phyloP scores from a whole-genome alignment of 2,329 filamentous ascomycete genomes.

The Aspergillus niger region DNA sequence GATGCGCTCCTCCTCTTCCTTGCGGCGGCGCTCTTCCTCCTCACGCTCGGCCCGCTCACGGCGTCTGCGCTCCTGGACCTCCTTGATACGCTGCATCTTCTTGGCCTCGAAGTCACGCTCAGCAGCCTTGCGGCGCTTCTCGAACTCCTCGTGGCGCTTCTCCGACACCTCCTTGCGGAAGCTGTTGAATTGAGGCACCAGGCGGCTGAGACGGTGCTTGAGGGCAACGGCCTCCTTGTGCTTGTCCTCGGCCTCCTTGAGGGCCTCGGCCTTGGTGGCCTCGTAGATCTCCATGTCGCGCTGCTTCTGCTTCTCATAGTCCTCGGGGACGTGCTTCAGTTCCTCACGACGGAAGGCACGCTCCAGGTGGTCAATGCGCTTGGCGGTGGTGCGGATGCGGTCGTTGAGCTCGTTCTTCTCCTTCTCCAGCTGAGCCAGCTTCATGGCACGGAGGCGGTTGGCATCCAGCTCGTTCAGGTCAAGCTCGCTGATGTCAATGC shows the following conservation, averaged over 20 bases:
- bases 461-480: slow-evolving; percentile 85
- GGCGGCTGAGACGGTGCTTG: slow-evolving; percentile 84
- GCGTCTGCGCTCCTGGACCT: slow-evolving; percentile 78
- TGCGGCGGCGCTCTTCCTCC: slow-evolving; percentile 74
- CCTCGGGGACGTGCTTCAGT: slow-evolving; percentile 81
- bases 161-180: slow-evolving; percentile 83
- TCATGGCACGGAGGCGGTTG: slow-evolving; percentile 88
- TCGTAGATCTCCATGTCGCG: slow-evolving; percentile 80
- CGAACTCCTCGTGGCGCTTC: slow-evolving; percentile 90
- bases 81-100: slow-evolving; percentile 83
- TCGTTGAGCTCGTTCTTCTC: slow-evolving; percentile 97
- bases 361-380: slow-evolving; percentile 95
- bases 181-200: slow-evolving; percentile 79
- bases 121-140: slow-evolving; percentile 86
- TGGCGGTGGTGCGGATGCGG: slow-evolving; percentile 85
- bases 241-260: slow-evolving; percentile 79
- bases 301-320: slow-evolving; percentile 82
- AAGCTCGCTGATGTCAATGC: slow-evolving; percentile 69
- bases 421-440: slow-evolving; percentile 91
- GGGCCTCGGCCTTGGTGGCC: slow-evolving; percentile 71
- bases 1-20: slow-evolving; percentile 83
- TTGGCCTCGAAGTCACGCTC: slow-evolving; percentile 92
- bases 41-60: slow-evolving; percentile 83
- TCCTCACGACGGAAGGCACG: slow-evolving; percentile 96
- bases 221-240: slow-evolving; percentile 90